A percentile compares a stretch with the other conserved stretches of the same genome.
phyloP scores from a whole-genome alignment of 2,329 filamentous ascomycete species.

The Trichoderma asperellum region DNA sequence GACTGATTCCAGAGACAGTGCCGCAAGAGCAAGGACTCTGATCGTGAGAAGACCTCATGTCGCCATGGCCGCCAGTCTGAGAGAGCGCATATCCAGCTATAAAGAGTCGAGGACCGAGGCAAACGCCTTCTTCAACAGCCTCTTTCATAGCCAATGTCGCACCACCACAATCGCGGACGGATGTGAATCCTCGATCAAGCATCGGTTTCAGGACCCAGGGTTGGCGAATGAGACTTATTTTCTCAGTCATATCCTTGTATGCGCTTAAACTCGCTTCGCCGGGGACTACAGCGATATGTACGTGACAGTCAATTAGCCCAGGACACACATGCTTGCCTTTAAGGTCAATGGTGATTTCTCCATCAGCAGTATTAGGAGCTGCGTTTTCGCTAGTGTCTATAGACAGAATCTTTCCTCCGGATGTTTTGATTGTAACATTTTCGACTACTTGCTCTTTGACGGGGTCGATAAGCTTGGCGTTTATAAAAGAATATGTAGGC shows the following conservation, averaged over 20 bases:
- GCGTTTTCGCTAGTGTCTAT: background rate
- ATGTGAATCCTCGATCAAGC: conserved; percentile 61
- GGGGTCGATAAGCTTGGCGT: conserved; percentile 51
- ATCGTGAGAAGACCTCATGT: conserved; percentile 49
- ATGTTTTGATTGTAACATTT: conserved; percentile 41
- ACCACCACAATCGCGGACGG: conserved; percentile 61
- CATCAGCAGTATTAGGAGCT: background rate
- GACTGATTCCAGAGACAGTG: conserved; percentile 41
- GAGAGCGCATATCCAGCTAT: conserved; percentile 57
- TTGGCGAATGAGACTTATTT: conserved; percentile 48
- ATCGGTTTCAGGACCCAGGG: conserved; percentile 54
- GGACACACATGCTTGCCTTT: conserved; percentile 38
- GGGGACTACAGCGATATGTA: conserved; percentile 40
- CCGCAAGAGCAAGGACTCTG: conserved; percentile 51
- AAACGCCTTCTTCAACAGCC: conserved; percentile 56
- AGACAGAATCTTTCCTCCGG: background rate
- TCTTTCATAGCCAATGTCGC: conserved; percentile 57
- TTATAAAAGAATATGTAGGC: conserved; percentile 43
- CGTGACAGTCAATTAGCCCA: conserved; percentile 40
- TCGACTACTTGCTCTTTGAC: conserved; percentile 39
- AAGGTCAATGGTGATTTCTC: conserved; percentile 32
- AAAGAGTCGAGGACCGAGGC: conserved; percentile 59
- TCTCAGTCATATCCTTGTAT: conserved; percentile 38
- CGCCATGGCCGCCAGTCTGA: conserved; percentile 62
- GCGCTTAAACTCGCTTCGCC: conserved; percentile 37